Evolutionary conservation across 164 flowering plant species (phyloP), one percentile per base, ranked within the genome.

Genomic region (Taxillus chinensis): DNA sequence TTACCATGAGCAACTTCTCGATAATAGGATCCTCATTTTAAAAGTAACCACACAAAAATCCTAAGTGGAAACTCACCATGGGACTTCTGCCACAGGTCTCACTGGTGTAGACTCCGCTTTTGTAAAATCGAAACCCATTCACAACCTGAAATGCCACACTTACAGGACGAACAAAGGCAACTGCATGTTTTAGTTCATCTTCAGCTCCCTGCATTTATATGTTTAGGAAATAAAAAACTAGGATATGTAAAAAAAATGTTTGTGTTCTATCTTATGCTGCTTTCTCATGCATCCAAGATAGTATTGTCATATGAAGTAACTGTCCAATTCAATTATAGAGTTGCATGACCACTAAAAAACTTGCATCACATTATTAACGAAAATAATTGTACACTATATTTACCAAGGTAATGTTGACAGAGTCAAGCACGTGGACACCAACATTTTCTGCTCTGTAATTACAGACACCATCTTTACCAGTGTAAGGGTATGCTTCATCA

Each of bases 111-210:
- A 95, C 97, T 64, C 97, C 99, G 6, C 56, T 67, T 52, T 72
- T 70, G 72, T 95, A 95, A 14, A 79, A 76, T n/a, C 81, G 73
- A 79, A 95, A 95, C 12, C 58, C 82, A n/a, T 4, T 40, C 39
- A 91, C 81, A 45, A 89, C 98, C 78, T 95, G 57, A 73, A 91
- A 95, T 50, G 97, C 99, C 55, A 91, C 80, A 65, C 97, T 91
- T 13, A 91, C 99, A 5, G 99, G 99, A 51, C 97, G 80, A 64
- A 80, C 89, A 39, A 74, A 5, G 12, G 70, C 99, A 50, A 95
- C 97, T 3, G 97, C 99, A 72, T 95, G 85, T 78, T 89, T 83
- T 41, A 95, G 67, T 70, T 95, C 99, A 78, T 91, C 90, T 76
- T 95, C 97, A 70, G 93, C 93, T 55, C 96, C 99, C 99, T 95